Evolutionary conservation across 768 basidiomycete species (phyloP), one percentile per base, ranked within the genome.

Genomic region (Serendipita sp.): DNA sequence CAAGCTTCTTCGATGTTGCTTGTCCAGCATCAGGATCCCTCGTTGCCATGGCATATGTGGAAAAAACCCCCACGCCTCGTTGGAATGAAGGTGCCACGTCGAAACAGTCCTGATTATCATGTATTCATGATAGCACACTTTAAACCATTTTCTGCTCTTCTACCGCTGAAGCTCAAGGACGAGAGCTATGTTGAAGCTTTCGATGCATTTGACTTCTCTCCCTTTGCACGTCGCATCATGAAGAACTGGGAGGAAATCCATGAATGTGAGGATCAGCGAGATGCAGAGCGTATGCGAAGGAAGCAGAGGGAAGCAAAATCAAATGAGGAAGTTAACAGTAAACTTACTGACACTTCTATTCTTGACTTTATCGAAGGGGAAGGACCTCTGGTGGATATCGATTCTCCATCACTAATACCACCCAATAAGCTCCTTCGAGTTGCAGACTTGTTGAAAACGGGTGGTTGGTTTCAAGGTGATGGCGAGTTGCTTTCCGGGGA

Each of bases 61-160:
- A 46, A 46, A 18, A 46, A 13, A 46, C 45, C 45, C 2, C 71
- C 70, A 5, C 30, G 54, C 11, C 45, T 70, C 0, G 18, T 71
- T 18, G 71, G 70, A 1, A 63, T 52, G 34, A 45, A 47, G 4
- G 67, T 71, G 38, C 71, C 68, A 16, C 32, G 60, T 2, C 16
- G n/a, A 11, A 28, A 35, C 3, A 44, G 63, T 3, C 2, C 1
- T 13, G 34, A 44, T 7, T 71, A 70, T 63, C 2, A 16, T 7
- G 5, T 67, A 4, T 72, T 70, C 65, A 64, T 67, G 23, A 36
- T 72, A 32, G 67, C 69, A 1, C 71, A 71, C 65, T 72, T 72
- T 45, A 68, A 66, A 46, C 70, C 71, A 7, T 70, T 65, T 30
- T 64, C 30, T 32, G 3, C 28, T 38, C 3, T 23, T 3, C 1